Evolutionary conservation across 1,284 basidiomycete genomes (phyloP).

Genomic region (Naganishia cerealis): DNA sequence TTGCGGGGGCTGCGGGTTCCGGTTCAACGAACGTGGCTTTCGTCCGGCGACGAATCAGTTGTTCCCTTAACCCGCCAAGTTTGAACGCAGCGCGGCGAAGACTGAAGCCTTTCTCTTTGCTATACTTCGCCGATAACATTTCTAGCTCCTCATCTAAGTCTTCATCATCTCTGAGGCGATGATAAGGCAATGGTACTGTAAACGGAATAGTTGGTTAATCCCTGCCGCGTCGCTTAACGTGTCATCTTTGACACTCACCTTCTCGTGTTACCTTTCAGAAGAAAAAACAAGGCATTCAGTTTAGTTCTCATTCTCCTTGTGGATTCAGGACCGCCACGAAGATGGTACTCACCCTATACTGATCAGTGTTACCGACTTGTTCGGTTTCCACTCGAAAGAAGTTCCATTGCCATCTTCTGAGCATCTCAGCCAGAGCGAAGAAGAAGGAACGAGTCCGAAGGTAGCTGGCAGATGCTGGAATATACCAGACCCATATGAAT

Average conservation of each 20-base stretch:
- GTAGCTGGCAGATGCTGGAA: conserved; percentile 61
- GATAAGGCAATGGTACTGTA: conserved; percentile 33
- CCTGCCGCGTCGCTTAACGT: not conserved
- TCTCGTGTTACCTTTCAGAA: conserved; percentile 30
- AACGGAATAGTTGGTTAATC: not conserved
- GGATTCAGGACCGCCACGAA: not conserved
- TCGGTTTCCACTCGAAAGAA: conserved; percentile 65
- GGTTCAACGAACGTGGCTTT: conserved; percentile 1
- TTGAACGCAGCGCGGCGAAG: conserved; percentile 28
- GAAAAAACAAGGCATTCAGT: not conserved
- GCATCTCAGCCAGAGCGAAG: conserved; percentile 70
- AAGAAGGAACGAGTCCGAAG: conserved; percentile 67
- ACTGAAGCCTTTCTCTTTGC: conserved; percentile 27
- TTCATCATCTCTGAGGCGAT: conserved; percentile 29
- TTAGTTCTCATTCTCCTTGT: not conserved
- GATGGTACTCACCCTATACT: conserved; percentile 42
- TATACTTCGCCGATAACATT: not conserved
- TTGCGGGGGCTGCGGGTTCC: not conserved
- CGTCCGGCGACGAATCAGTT: conserved; percentile 9
- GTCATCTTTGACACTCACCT: conserved; percentile 5
- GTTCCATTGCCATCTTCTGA: conserved; percentile 87
- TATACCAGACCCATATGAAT: conserved; percentile 79
- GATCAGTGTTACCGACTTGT: conserved; percentile 54
- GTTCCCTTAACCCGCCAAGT: conserved; percentile 21
- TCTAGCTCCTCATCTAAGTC: conserved; percentile 34